phyloP scores from a whole-genome alignment of 2,329 filamentous ascomycete species.

The Macroventuria anomochaeta region DNA sequence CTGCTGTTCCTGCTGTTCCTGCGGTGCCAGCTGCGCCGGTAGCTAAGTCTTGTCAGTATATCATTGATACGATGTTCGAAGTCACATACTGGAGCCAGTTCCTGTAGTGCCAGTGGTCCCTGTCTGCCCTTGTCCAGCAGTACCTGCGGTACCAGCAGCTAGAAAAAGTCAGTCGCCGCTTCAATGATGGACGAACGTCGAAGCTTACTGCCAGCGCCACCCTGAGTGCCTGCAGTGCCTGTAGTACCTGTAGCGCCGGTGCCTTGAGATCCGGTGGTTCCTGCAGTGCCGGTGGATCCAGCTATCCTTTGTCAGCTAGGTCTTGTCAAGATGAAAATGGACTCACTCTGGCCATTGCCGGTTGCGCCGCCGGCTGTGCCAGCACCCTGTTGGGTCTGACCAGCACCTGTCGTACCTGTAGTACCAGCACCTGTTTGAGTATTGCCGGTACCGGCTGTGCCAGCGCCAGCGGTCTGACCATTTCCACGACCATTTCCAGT shows the following conservation, averaged over 20 bases:
- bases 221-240: not conserved
- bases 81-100: too few species aligned
- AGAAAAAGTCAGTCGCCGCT: not conserved
- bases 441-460: too few species aligned
- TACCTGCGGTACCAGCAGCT: not conserved
- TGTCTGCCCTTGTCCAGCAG: not conserved
- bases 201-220: constrained; percentile 1
- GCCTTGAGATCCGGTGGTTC: not conserved
- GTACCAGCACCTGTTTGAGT: too few species aligned
- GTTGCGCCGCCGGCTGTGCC: not conserved
- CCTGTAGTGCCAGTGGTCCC: too few species aligned
- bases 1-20: too few species aligned
- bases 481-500: too few species aligned
- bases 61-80: too few species aligned
- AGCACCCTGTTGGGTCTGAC: constrained; percentile 1
- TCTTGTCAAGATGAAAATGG: not conserved
- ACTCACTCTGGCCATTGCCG: not conserved
- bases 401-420: not conserved
- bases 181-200: not conserved
- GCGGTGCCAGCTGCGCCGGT: too few species aligned
- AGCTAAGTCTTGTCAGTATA: too few species aligned
- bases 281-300: not conserved
- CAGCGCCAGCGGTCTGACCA: too few species aligned
- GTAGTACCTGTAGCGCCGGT: not conserved
- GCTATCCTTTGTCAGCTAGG: not conserved